Evolutionary conservation across 768 basidiomycete genomes (phyloP).

Genomic region (Lyophyllum decastes): DNA sequence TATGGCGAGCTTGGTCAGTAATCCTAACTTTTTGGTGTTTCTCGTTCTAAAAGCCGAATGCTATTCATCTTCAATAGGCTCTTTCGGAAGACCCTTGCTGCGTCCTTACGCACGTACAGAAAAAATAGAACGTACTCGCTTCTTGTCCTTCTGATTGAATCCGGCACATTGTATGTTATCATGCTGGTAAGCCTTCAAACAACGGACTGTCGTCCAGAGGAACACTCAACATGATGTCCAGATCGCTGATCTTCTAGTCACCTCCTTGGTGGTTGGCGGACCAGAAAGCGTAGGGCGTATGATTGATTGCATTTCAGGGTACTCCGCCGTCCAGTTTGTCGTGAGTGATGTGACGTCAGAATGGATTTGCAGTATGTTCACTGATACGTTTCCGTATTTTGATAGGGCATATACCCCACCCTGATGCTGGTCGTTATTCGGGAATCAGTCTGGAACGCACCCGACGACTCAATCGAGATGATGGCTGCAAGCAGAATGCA

Average conservation of each 20-base stretch:
- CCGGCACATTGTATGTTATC: background rate
- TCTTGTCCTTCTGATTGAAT: background rate
- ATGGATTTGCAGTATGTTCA: no score
- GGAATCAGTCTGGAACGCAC: background rate
- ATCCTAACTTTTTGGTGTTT: background rate
- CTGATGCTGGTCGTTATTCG: background rate
- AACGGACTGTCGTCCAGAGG: background rate
- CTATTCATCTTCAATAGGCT: background rate
- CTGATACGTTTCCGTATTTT: background rate
- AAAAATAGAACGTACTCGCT: background rate
- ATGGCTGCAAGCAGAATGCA: background rate
- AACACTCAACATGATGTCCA: background rate
- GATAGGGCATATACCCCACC: background rate
- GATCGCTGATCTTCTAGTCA: background rate
- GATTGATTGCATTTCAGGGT: background rate
- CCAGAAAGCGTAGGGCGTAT: background rate
- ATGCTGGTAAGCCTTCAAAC: background rate
- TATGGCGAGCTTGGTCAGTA: background rate
- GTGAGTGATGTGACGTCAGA: background rate
- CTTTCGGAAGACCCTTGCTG: background rate
- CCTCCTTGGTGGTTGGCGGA: background rate
- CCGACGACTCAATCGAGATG: background rate
- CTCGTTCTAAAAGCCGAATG: background rate
- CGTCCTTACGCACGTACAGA: background rate
- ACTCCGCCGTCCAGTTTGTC: background rate